phyloP scores from a whole-genome alignment of 2,329 filamentous ascomycete genomes.

The Diaporthe capsici region DNA sequence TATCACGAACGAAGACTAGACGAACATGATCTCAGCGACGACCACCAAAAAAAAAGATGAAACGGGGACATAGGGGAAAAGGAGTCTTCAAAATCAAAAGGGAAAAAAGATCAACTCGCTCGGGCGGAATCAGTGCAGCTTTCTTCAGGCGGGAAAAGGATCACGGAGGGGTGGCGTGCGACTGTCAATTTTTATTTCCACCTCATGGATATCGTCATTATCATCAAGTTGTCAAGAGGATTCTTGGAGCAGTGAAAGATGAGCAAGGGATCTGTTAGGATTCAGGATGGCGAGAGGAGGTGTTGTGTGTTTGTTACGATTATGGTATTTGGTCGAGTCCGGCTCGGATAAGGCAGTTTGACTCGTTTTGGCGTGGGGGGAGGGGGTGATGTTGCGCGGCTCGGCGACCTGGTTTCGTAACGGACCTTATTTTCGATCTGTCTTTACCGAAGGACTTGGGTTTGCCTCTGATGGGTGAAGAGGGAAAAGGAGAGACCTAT shows the following conservation, averaged over 20 bases:
- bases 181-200: neutral
- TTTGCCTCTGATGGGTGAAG: neutral
- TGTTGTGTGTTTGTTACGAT: neutral
- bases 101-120: constrained; percentile 31
- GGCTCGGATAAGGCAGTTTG: neutral
- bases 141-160: constrained; percentile 14
- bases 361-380: neutral
- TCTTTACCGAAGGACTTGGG: constrained; percentile 8
- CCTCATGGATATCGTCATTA: neutral
- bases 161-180: constrained; percentile 1
- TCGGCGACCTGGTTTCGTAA: neutral
- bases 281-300: constrained; percentile 3
- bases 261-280: constrained; percentile 6
- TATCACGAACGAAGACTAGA: constrained; percentile 34
- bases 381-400: neutral
- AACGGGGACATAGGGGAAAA: constrained; percentile 2
- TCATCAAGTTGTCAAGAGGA: constrained; percentile 10
- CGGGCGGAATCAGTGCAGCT: constrained; percentile 28
- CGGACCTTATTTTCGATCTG: neutral
- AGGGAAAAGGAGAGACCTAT: neutral
- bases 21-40: constrained; percentile 29
- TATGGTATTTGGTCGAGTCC: neutral
- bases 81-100: constrained; percentile 30
- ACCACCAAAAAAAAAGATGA: constrained; percentile 8
- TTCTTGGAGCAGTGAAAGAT: neutral